These are phyloP conservation scores for Escovopsis sp. DNA, from an alignment of 2,329 filamentous ascomycete genomes.

Conservation along the genomic window DNA sequence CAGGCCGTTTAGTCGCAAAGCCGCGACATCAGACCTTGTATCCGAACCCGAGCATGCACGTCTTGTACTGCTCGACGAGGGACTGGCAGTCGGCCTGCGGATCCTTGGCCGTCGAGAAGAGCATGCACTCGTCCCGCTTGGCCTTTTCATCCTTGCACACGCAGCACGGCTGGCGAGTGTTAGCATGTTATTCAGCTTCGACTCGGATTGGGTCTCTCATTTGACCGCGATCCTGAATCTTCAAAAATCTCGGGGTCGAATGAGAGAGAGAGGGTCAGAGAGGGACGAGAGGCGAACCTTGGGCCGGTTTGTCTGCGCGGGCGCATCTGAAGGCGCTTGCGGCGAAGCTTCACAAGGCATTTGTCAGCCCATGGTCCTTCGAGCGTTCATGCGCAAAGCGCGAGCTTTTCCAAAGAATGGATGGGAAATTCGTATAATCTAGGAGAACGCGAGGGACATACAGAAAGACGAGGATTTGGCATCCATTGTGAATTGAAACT, in stretches of 20 bases:
- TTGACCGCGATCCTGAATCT: no score
- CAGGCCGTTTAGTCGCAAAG: no score
- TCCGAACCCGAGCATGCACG: constrained; percentile 85
- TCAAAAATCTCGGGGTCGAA: no score
- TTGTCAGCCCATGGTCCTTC: no score
- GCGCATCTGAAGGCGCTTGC: background rate
- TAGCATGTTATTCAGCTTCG: background rate
- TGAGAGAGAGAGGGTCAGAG: no score
- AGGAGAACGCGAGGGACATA: background rate
- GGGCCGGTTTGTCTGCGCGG: background rate
- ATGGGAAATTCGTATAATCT: background rate
- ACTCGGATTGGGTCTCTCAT: no score
- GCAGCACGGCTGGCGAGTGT: constrained; percentile 63
- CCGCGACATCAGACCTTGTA: constrained; percentile 49
- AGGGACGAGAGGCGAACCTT: no score
- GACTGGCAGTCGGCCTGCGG: constrained; percentile 72
- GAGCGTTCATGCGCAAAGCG: no score
- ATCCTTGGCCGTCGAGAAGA: constrained; percentile 77
- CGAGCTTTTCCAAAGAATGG: no score
- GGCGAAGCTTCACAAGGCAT: no score
- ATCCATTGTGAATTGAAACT: no score
- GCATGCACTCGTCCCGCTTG: constrained; percentile 93
- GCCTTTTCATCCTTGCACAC: constrained; percentile 95
- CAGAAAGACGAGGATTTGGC: no score
- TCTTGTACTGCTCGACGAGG: constrained; percentile 72